Conservation (phyloP, 352 stramenopile species). For the Phytopythium kandeliae region DNA sequence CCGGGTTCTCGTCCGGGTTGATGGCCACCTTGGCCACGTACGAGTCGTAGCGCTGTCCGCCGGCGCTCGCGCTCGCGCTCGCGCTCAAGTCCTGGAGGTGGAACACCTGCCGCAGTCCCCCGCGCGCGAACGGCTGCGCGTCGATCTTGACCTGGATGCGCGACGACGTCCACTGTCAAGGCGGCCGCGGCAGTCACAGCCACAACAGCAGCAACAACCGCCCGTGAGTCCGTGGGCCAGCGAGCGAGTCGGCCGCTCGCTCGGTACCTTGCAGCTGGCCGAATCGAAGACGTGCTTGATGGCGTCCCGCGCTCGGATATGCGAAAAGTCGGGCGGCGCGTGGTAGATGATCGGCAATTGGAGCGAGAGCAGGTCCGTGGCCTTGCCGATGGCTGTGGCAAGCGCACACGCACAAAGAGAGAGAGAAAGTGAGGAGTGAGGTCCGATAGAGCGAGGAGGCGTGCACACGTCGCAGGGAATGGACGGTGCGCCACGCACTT, state of each 20-base stretch:
- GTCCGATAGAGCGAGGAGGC: no score
- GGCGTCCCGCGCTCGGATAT: conserved; percentile 54
- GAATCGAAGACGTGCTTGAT: conserved; percentile 83
- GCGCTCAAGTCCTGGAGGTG: conserved; percentile 64
- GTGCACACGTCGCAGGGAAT: no score
- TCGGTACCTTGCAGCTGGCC: conserved; percentile 42
- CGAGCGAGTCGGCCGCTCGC: no score
- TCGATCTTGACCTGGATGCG: conserved; percentile 74
- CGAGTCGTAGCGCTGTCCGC: conserved; percentile 4
- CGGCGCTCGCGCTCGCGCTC: neutral
- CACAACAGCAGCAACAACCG: no score
- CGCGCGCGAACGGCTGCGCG: conserved; percentile 49
- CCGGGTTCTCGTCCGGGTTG: conserved; percentile 67
- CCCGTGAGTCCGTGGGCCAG: no score
- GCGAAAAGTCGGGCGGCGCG: conserved; percentile 55
- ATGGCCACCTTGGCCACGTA: conserved; percentile 84
- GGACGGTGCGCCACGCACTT: conserved; percentile 27
- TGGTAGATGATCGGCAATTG: conserved; percentile 55
- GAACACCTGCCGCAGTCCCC: conserved; percentile 59
- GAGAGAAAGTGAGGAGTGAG: no score
- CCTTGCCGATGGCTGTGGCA: conserved; percentile 41
- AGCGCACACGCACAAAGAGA: no score
- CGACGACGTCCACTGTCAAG: conserved; percentile 53
- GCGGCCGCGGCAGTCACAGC: no score
- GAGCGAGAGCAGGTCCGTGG: conserved; percentile 46